Base-by-base conservation (phyloP, 2,329 filamentous ascomycete genomes). In the Pestalotiopsis sp. region DNA sequence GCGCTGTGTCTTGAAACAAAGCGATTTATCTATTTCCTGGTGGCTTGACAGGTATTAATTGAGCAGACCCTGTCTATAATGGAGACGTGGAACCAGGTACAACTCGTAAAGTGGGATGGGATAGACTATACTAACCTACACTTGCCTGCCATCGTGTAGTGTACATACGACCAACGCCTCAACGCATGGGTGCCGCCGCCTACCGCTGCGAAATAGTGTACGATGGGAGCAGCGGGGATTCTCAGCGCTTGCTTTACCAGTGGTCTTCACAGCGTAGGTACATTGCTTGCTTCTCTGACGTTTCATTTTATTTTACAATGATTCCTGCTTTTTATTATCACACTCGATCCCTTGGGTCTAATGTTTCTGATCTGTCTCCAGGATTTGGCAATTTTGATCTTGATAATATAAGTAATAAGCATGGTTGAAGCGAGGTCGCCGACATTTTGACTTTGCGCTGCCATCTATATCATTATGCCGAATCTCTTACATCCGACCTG, bases 1-100 rank as follows among this genome's bases (percentile, higher is more conserved):
- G 59, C 20, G 27, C 27, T 20, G 14, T 62, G 14, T 62, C 27
- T 52, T 62, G 59, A 62, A 62, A 62, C 59, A 40, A 36, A 36
- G 36, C 59, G 36, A 62, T 38, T 62, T 40, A 62, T 62, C 59
- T 62, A 62, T 20, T 40, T 62, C 59, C 36, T 27, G 59, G 59
- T 62, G 59, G 59, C 59, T 62, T 62, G 59, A 62, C 59, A 62
- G 59, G 59, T 62, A 62, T 62, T 62, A 62, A 62, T 62, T 62
- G 36, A 20, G n/a, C 13, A 62, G 59, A 40, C 59, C 59, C 31
- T 62, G 59, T 62, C n/a, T 40, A 38, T 62, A 62, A 62, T 62
- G 59, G 59, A 14, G 59, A 36, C 31, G 25, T 36, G 23, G 57
- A 31, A 36, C 59, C 31, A 31, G 59, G 59, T 62, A 27, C 36